These are phyloP conservation scores for Thermomucor indicae-seudaticae DNA, from an alignment of 371 early-diverging fungal species.

Conservation along the genomic window DNA sequence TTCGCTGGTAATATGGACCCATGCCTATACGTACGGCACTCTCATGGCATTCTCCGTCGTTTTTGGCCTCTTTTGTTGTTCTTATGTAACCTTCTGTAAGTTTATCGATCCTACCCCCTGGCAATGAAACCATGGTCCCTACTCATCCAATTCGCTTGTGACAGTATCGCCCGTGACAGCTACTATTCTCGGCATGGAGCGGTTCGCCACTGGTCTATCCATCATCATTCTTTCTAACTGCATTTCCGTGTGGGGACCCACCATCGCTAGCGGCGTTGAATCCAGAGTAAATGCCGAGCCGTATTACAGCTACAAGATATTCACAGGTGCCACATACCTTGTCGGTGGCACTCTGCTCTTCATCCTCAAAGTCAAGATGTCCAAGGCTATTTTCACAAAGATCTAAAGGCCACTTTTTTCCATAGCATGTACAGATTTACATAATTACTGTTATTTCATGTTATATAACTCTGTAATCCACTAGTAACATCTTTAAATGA, in stretches of 20 bases:
- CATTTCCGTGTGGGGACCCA: conserved; percentile 13
- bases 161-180: conserved; percentile 31
- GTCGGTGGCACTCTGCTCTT: background rate
- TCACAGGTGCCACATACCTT: conserved; percentile 10
- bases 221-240: conserved; percentile 10
- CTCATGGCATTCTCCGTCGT: conserved; percentile 50
- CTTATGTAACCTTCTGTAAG: too few species aligned
- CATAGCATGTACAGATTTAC: too few species aligned
- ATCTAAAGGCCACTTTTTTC: too few species aligned
- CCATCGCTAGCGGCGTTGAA: conserved; percentile 18
- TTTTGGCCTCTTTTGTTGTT: conserved; percentile 61
- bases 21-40: conserved; percentile 40
- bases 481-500: too few species aligned
- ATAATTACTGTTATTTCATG: too few species aligned
- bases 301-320: conserved; percentile 14
- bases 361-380: background rate
- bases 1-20: conserved; percentile 58
- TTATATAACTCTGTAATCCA: too few species aligned
- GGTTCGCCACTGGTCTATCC: conserved; percentile 11
- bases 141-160: too few species aligned
- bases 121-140: too few species aligned
- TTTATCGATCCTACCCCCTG: too few species aligned
- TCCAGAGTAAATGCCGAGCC: conserved; percentile 1
- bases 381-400: background rate
- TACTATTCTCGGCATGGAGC: conserved; percentile 17